A percentile compares a stretch with the other conserved stretches of the same genome.
phyloP scores from a whole-genome alignment of 352 stramenopile genomes.

The Globisporangium rhizosaccharum region DNA sequence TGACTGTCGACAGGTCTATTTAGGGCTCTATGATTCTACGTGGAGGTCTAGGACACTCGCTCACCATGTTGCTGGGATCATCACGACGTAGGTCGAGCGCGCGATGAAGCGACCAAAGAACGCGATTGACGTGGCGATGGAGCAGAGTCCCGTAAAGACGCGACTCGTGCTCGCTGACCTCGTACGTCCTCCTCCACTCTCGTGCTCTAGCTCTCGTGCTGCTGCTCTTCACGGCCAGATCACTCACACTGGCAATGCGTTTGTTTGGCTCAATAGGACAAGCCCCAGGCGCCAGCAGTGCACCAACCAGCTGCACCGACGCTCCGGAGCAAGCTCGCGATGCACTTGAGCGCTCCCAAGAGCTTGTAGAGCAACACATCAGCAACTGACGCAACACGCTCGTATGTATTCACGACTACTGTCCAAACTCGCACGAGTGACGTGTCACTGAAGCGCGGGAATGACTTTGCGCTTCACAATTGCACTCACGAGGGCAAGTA shows the following conservation, averaged over 20 bases:
- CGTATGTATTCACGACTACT: neutral
- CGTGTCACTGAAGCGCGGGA: no score
- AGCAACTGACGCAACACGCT: no score
- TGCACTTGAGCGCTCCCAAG: slow-evolving; percentile 33
- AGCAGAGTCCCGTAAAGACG: slow-evolving; percentile 58
- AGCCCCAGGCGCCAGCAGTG: slow-evolving; percentile 8
- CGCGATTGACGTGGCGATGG: slow-evolving; percentile 63
- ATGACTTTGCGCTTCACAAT: no score
- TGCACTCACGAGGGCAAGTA: no score
- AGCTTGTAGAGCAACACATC: slow-evolving; percentile 18
- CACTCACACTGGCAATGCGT: neutral
- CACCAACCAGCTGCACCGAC: slow-evolving; percentile 14
- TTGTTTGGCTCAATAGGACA: neutral
- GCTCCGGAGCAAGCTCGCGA: slow-evolving; percentile 39
- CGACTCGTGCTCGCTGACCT: slow-evolving; percentile 35
- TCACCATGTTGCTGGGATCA: neutral
- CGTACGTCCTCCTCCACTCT: slow-evolving; percentile 13
- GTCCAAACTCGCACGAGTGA: neutral
- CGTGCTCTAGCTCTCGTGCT: no score
- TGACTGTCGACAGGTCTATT: no score
- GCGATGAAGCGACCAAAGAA: slow-evolving; percentile 78
- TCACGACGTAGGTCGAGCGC: slow-evolving; percentile 40
- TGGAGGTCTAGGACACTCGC: neutral
- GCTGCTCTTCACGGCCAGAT: no score
- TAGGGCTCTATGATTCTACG: no score